Evolutionary conservation across 768 basidiomycete genomes (phyloP).

Genomic region (Suillus tomentosus): DNA sequence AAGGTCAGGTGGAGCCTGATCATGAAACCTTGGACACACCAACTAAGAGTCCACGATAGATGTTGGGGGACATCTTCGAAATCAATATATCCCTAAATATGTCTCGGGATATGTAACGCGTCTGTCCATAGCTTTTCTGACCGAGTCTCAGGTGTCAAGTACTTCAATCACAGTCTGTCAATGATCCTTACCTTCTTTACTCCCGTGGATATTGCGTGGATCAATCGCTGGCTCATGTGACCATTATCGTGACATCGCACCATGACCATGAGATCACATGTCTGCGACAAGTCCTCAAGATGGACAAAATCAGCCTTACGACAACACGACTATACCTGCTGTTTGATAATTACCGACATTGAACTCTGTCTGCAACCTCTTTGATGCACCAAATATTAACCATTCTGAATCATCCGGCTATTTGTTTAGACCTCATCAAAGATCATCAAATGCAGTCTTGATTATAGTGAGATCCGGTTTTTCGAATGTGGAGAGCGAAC

Average conservation of each 20-base stretch:
- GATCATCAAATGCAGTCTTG: constrained; percentile 54
- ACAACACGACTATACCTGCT: neutral
- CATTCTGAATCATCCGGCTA: constrained; percentile 63
- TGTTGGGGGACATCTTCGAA: no score
- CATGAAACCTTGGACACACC: no score
- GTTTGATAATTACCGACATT: constrained; percentile 45
- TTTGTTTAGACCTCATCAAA: constrained; percentile 67
- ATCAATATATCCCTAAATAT: no score
- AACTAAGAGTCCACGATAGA: no score
- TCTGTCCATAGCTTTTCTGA: no score
- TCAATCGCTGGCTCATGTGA: constrained; percentile 42
- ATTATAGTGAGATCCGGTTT: constrained; percentile 35
- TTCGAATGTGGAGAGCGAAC: constrained; percentile 52
- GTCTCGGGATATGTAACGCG: no score
- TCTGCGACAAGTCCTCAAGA: constrained; percentile 31
- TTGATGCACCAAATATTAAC: constrained; percentile 70
- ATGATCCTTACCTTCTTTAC: neutral
- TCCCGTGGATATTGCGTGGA: neutral
- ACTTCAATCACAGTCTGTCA: neutral
- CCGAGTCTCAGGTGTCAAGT: neutral
- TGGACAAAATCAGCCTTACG: constrained; percentile 25
- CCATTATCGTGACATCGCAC: constrained; percentile 73
- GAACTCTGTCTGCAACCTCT: constrained; percentile 75
- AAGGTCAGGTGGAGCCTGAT: neutral
- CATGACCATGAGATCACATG: neutral